Evolutionary conservation across 202 grass and related monocot species (phyloP).

Genomic region (Carex sylvatica): DNA sequence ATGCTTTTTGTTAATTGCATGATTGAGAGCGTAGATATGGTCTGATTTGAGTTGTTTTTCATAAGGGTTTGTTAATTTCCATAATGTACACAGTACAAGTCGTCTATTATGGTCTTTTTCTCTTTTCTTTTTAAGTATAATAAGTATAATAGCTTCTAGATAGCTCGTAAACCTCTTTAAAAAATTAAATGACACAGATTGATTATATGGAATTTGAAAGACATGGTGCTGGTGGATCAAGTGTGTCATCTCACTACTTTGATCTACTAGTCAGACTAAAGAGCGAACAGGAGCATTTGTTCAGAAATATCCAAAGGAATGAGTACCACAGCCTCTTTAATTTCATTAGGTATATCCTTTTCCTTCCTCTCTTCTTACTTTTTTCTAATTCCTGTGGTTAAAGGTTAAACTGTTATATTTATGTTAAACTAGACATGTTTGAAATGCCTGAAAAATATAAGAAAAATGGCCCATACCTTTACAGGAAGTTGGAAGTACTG

Average conservation of each 20-base stretch:
- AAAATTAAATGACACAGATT: constrained; percentile 51
- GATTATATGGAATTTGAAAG: constrained; percentile 96
- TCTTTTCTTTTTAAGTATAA: not conserved
- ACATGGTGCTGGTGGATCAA: constrained; percentile 80
- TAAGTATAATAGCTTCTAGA: not conserved
- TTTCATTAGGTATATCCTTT: constrained; percentile 68
- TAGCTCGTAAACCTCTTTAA: not conserved
- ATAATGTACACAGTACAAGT: not conserved
- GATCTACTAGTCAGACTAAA: constrained; percentile 91
- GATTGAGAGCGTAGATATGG: not conserved
- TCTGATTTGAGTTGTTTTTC: not conserved
- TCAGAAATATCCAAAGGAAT: constrained; percentile 98
- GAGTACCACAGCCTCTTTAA: constrained; percentile 97
- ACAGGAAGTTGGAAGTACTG: not conserved
- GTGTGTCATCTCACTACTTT: constrained; percentile 93
- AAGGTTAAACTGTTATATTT: not conserved
- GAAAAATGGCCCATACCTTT: not conserved
- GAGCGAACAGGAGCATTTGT: constrained; percentile 96
- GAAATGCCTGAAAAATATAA: not conserved
- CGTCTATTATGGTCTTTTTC: not conserved
- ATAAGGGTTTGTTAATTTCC: not conserved
- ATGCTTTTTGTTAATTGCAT: not conserved
- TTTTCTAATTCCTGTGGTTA: constrained; percentile 16
- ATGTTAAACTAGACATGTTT: not conserved
- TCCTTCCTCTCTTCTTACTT: constrained; percentile 11